Evolutionary conservation across 164 flowering plant species (phyloP).

Genomic region (Kingdonia uniflora): DNA sequence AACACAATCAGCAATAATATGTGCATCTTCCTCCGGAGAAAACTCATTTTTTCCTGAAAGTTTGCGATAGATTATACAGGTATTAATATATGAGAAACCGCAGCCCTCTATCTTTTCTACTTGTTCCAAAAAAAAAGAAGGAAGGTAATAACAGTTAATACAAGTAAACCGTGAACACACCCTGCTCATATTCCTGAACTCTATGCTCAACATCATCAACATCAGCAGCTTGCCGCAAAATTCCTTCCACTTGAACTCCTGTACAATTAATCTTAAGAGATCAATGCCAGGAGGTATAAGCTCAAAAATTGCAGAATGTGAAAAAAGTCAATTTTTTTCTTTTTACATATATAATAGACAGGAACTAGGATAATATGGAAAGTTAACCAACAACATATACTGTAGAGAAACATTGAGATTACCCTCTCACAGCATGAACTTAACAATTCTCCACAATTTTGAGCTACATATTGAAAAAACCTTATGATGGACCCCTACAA

Average conservation of each 20-base stretch:
- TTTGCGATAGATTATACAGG: slow-evolving; percentile 7
- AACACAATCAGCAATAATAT: slow-evolving; percentile 85
- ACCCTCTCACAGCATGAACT: too few species aligned
- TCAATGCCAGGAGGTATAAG: neutral
- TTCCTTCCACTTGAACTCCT: slow-evolving; percentile 90
- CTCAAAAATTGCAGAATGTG: neutral
- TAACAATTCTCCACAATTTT: too few species aligned
- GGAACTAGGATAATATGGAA: neutral
- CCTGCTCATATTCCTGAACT: slow-evolving; percentile 79
- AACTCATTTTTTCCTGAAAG: slow-evolving; percentile 72
- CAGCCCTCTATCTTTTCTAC: neutral
- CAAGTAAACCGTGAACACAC: slow-evolving; percentile 25
- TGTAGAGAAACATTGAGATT: neutral
- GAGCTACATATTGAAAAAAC: too few species aligned
- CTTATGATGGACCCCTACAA: too few species aligned
- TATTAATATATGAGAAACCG: slow-evolving; percentile 2
- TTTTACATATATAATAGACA: neutral
- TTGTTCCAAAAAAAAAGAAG: neutral
- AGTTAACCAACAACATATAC: neutral
- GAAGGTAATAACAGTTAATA: neutral
- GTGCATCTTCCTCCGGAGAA: slow-evolving; percentile 81
- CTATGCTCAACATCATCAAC: slow-evolving; percentile 89
- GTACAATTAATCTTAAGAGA: slow-evolving; percentile 6
- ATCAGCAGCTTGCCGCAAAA: slow-evolving; percentile 92
- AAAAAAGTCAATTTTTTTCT: neutral